These are phyloP conservation scores for Grigorovia humatica DNA, from an alignment of 805 yeast genomes.

Conservation along the genomic window DNA sequence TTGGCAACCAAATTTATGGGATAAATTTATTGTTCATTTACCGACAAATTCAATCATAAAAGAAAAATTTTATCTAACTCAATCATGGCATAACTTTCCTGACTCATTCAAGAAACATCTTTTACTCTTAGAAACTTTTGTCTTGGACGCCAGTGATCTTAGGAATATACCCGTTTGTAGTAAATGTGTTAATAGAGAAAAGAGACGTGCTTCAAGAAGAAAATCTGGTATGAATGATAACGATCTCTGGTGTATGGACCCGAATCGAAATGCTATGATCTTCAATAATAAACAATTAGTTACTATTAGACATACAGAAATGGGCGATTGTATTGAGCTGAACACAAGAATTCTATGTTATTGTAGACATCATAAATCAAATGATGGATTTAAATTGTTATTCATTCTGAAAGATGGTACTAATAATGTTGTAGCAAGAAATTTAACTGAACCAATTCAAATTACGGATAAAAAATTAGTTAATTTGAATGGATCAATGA, in stretches of 20 bases:
- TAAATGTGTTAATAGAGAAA: conserved; percentile 85
- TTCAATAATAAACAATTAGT: conserved; percentile 87
- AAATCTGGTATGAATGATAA: conserved; percentile 72
- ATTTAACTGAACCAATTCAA: conserved; percentile 64
- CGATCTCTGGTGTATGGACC: conserved; percentile 64
- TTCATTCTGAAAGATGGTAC: conserved; percentile 53
- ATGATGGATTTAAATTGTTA: conserved; percentile 70
- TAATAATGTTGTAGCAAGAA: conserved; percentile 61
- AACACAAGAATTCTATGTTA: conserved; percentile 84
- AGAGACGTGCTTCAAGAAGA: conserved; percentile 87
- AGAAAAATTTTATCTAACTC: conserved; percentile 63
- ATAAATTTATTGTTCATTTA: conserved; percentile 60
- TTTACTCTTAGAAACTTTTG: conserved; percentile 67
- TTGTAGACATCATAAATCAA: conserved; percentile 88
- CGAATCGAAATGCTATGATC: conserved; percentile 72
- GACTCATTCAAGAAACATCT: conserved; percentile 42
- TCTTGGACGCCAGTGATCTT: conserved; percentile 46
- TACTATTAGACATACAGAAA: conserved; percentile 25
- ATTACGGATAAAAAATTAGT: conserved; percentile 83
- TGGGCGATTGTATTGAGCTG: conserved; percentile 29
- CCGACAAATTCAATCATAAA: conserved; percentile 85
- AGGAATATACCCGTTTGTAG: conserved; percentile 69
- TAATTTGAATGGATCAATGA: conserved; percentile 22
- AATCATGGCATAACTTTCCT: conserved; percentile 32
- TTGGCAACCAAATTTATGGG: conserved; percentile 62